Conservation (phyloP, 495 filamentous ascomycete genomes). For the Aspergillus hancockii region DNA sequence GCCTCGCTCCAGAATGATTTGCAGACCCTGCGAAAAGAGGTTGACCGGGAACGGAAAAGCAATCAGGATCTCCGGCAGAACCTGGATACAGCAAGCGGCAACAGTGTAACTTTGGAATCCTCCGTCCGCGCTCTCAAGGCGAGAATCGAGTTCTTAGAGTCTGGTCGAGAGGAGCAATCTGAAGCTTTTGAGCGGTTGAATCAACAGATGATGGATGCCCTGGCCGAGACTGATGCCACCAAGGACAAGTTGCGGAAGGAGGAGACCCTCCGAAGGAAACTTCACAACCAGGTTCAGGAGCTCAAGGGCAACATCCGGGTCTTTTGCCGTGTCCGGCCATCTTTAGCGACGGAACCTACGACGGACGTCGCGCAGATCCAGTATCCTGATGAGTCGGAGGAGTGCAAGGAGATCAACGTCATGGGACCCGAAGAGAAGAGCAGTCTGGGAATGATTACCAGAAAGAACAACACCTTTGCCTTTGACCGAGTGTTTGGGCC, state of each 20-base stretch:
- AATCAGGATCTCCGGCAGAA: conserved; percentile 59
- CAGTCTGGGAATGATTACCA: conserved; percentile 71
- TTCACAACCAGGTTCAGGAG: conserved; percentile 98
- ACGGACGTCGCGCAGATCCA: conserved; percentile 67
- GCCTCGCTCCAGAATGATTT: conserved; percentile 52
- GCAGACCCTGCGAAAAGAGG: conserved; percentile 54
- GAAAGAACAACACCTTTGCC: conserved; percentile 79
- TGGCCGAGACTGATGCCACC: conserved; percentile 63
- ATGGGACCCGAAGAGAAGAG: conserved; percentile 81
- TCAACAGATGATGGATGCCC: conserved; percentile 72
- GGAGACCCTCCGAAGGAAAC: conserved; percentile 84
- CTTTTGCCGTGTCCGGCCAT: conserved; percentile 93
- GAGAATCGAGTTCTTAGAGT: conserved; percentile 84
- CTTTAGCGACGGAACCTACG: conserved; percentile 55
- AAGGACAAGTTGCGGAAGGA: conserved; percentile 86
- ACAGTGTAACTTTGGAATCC: conserved; percentile 68
- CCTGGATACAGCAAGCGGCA: conserved; percentile 62
- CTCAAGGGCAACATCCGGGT: conserved; percentile 99
- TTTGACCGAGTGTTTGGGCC: conserved; percentile 95
- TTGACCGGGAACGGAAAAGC: conserved; percentile 62
- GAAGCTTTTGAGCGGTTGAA: conserved; percentile 76
- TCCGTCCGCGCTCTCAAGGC: conserved; percentile 72
- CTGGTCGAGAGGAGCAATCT: conserved; percentile 81
- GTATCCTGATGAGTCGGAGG: conserved; percentile 74
- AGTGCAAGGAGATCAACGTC: conserved; percentile 82